Evolutionary conservation across 1,284 basidiomycete genomes (phyloP).

Genomic region (Inonotus obliquus): DNA sequence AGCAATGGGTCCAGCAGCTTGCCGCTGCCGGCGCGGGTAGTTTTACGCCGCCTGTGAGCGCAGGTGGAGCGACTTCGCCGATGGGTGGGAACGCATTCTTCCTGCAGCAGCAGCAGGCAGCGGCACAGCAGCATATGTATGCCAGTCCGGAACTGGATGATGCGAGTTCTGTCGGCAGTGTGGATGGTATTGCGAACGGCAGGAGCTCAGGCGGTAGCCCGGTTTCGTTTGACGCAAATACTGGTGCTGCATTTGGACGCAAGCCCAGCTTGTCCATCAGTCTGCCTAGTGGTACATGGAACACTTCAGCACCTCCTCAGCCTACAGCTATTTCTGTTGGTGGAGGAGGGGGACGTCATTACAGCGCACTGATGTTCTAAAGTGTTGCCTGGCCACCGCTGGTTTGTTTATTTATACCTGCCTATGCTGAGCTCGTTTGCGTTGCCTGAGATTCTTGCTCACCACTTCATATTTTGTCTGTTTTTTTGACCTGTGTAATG

Average conservation of each 20-base stretch:
- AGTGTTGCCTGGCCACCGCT: neutral
- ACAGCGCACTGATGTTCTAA: conserved; percentile 9
- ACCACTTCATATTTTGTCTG: neutral
- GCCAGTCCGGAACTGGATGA: conserved; percentile 39
- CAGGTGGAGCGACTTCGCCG: conserved; percentile 16
- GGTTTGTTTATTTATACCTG: neutral
- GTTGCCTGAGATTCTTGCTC: neutral
- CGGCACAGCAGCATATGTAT: conserved; percentile 22
- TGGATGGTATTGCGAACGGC: conserved; percentile 8
- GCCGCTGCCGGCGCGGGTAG: conserved; percentile 17
- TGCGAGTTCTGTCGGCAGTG: conserved; percentile 33
- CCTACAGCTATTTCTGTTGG: neutral
- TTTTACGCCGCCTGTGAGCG: conserved; percentile 16
- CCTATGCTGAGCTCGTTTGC: neutral
- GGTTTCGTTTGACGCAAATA: neutral
- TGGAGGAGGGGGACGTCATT: conserved; percentile 4
- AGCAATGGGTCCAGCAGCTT: conserved; percentile 18
- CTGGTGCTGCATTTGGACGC: conserved; percentile 1
- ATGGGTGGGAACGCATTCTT: conserved; percentile 25
- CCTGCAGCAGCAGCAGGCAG: conserved; percentile 21
- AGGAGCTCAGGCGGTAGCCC: conserved; percentile 17
- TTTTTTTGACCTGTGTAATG: neutral
- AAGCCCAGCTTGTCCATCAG: conserved; percentile 16
- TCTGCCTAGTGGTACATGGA: conserved; percentile 3
- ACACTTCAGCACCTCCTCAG: neutral